A percentile compares a stretch with the other conserved stretches of the same genome.
phyloP scores from a whole-genome alignment of 192 early-diverging fungal genomes.

The Entrophospora sp. region DNA sequence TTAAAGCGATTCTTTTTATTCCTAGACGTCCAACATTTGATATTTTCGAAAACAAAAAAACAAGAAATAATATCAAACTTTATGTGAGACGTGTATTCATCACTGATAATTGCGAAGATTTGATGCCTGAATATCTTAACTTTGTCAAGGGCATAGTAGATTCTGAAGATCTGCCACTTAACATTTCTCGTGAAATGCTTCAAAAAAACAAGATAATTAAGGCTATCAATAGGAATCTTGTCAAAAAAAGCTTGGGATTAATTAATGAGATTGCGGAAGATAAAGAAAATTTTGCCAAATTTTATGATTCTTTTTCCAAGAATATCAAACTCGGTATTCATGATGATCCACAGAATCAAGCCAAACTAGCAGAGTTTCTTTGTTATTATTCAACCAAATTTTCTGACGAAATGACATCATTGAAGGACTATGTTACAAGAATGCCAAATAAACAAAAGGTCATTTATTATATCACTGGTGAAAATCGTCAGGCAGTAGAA shows the following conservation, averaged over 20 bases:
- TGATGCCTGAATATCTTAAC: conserved; percentile 98
- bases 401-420: conserved; percentile 89
- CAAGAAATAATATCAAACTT: conserved; percentile 99
- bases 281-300: conserved; percentile 97
- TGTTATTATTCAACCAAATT: conserved; percentile 99
- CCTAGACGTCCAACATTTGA: conserved; percentile 95
- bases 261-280: conserved; percentile 95
- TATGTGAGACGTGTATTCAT: conserved; percentile 99
- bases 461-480: no score
- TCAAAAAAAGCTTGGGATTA: conserved; percentile 99
- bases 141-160: conserved; percentile 99
- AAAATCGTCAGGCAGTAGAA: conserved; percentile 88
- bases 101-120: conserved; percentile 98
- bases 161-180: conserved; percentile 99
- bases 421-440: no score
- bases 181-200: conserved; percentile 96
- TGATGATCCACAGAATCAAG: conserved; percentile 96
- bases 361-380: conserved; percentile 92
- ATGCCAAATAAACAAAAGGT: no score
- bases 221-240: conserved; percentile 98
- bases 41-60: conserved; percentile 97
- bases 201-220: conserved; percentile 99
- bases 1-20: conserved; percentile 95
- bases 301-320: conserved; percentile 99
- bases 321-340: conserved; percentile 99